A percentile compares a stretch with the other conserved stretches of the same genome.
phyloP scores from a whole-genome alignment of 805 yeast species.

The Wickerhamomyces pijperi region DNA sequence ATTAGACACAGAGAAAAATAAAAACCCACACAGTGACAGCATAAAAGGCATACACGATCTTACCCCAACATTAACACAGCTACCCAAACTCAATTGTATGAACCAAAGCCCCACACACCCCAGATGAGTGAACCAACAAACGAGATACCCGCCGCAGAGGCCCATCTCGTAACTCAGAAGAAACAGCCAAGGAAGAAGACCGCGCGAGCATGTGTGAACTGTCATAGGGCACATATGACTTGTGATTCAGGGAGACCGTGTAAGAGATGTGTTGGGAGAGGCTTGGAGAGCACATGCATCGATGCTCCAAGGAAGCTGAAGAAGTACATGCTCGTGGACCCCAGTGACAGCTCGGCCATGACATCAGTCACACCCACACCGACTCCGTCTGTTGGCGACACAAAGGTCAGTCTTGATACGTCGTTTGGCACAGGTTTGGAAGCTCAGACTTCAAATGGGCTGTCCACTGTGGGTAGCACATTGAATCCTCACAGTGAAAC shows the following conservation, averaged over 20 bases:
- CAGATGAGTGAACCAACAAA: background rate
- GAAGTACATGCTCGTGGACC: constrained; percentile 60
- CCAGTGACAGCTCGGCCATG: constrained; percentile 18
- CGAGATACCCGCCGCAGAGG: background rate
- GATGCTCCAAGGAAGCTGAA: constrained; percentile 86
- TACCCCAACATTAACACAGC: too few relatives aligned
- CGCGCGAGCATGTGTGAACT: constrained; percentile 79
- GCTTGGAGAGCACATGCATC: constrained; percentile 56
- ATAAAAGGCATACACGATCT: too few relatives aligned
- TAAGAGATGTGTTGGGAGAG: constrained; percentile 60
- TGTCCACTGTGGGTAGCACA: too few relatives aligned
- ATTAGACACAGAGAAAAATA: too few relatives aligned
- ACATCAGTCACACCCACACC: background rate
- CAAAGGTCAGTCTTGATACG: too few relatives aligned
- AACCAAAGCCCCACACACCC: too few relatives aligned
- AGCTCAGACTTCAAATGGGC: too few relatives aligned
- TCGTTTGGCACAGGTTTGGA: too few relatives aligned
- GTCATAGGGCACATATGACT: constrained; percentile 85
- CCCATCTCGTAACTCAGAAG: background rate
- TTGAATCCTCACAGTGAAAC: too few relatives aligned
- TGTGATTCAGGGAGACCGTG: constrained; percentile 84
- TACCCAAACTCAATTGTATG: too few relatives aligned
- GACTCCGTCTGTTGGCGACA: too few relatives aligned
- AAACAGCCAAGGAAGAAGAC: constrained; percentile 49
- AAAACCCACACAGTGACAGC: too few relatives aligned